Conservation (phyloP, 495 filamentous ascomycete species). For the Cladorrhinum samala region DNA sequence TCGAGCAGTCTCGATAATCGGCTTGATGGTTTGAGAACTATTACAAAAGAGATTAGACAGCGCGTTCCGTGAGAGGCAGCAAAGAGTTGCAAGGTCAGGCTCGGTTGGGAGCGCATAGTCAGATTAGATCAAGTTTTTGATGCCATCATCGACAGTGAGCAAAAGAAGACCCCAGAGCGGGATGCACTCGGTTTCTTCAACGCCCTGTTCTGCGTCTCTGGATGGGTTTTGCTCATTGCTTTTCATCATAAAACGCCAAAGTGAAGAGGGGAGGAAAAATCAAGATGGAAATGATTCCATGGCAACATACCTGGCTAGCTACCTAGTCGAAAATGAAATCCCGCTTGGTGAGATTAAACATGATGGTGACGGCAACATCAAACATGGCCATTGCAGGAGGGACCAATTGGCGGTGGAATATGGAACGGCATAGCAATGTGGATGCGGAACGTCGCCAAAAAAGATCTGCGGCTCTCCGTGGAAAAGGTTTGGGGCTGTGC, state of each 20-base stretch:
- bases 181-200: slow-evolving; percentile 38
- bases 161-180: slow-evolving; percentile 44
- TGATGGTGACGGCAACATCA: background rate
- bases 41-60: slow-evolving; percentile 47
- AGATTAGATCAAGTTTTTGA: slow-evolving; percentile 52
- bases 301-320: too few species aligned
- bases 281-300: background rate
- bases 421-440: background rate
- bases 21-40: slow-evolving; percentile 48
- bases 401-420: too few species aligned
- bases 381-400: too few species aligned
- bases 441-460: background rate
- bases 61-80: slow-evolving; percentile 19
- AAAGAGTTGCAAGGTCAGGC: slow-evolving; percentile 4
- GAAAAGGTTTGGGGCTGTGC: slow-evolving; percentile 17
- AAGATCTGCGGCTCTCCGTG: slow-evolving; percentile 5
- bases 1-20: slow-evolving; percentile 49
- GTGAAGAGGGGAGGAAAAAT: background rate
- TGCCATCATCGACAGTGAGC: slow-evolving; percentile 41
- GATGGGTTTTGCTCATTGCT: slow-evolving; percentile 33
- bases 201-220: slow-evolving; percentile 34
- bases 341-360: background rate
- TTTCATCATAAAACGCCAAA: slow-evolving; percentile 37
- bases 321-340: too few species aligned
- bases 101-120: slow-evolving; percentile 21